Percentiles rank a stretch among this genome's conserved stretches.
Conservation (phyloP, 2,329 filamentous ascomycete species). For the Penicillium sp. region DNA sequence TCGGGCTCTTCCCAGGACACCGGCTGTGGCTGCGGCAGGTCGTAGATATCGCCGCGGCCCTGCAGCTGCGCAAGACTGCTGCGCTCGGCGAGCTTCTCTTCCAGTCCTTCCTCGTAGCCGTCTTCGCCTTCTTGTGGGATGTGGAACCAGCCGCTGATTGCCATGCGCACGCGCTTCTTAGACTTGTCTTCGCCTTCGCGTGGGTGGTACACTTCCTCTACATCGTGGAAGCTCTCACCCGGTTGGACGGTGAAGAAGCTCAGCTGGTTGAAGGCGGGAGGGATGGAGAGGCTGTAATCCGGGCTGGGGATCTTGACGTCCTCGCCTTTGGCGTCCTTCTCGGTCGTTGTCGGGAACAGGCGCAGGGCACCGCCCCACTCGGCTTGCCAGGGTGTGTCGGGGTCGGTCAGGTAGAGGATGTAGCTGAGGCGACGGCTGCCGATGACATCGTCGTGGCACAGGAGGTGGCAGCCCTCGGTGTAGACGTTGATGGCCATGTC, state of each 20-base stretch:
- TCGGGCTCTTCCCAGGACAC: conserved; percentile 43
- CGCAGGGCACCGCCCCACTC: conserved; percentile 92
- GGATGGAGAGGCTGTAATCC: conserved; percentile 77
- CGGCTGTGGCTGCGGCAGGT: conserved; percentile 68
- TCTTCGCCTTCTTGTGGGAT: conserved; percentile 94
- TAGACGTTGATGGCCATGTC: conserved; percentile 99
- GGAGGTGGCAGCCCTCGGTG: conserved; percentile 88
- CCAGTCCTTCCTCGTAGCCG: conserved; percentile 81
- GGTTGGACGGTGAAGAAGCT: conserved; percentile 98
- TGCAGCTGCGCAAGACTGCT: conserved; percentile 92
- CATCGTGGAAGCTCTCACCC: conserved; percentile 98
- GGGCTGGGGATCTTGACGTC: conserved; percentile 77
- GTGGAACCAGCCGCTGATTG: conserved; percentile 98
- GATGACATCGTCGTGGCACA: conserved; percentile 98
- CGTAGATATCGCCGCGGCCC: conserved; percentile 86
- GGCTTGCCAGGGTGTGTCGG: conserved; percentile 83
- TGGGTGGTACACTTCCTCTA: conserved; percentile 91
- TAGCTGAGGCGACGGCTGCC: conserved; percentile 95
- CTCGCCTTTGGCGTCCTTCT: conserved; percentile 67
- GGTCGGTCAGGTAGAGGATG: conserved; percentile 92
- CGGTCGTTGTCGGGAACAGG: conserved; percentile 71
- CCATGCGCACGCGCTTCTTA: conserved; percentile 76
- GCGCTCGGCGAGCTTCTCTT: conserved; percentile 83
- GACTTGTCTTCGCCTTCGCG: conserved; percentile 59
- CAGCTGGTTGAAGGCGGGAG: conserved; percentile 94